These are phyloP conservation scores for Primulina eburnea DNA, from an alignment of 257 asterid genomes.

Conservation along the genomic window DNA sequence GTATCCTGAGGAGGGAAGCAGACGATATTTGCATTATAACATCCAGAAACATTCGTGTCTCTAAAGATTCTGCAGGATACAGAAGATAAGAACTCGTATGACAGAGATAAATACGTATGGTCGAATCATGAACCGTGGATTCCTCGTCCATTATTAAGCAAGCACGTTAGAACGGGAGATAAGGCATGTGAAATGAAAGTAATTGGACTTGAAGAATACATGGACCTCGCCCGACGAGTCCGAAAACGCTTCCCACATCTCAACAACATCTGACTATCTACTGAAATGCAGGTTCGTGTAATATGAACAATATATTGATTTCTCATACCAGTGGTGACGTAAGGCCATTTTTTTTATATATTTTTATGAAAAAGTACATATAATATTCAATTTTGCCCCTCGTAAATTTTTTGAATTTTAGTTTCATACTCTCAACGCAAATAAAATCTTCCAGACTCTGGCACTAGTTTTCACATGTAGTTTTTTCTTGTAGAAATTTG, in stretches of 20 bases:
- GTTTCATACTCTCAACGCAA: not conserved
- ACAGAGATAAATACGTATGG: constrained; percentile 77
- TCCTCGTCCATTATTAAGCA: constrained; percentile 79
- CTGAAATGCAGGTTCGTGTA: constrained; percentile 86
- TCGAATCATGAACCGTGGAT: constrained; percentile 78
- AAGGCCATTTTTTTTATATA: not conserved
- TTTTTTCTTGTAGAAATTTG: not conserved
- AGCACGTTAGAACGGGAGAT: constrained; percentile 95
- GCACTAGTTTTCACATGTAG: not conserved
- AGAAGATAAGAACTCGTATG: constrained; percentile 28
- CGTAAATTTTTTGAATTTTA: not conserved
- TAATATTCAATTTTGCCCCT: too few relatives aligned
- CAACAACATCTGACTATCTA: constrained; percentile 79
- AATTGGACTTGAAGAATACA: constrained; percentile 75
- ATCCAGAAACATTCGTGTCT: not conserved
- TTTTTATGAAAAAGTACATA: too few relatives aligned
- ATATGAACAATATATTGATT: not conserved
- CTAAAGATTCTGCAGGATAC: constrained; percentile 31
- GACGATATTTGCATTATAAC: not conserved
- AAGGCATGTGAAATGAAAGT: constrained; percentile 96
- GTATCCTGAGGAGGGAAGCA: not conserved
- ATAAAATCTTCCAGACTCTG: not conserved
- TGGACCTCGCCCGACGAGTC: constrained; percentile 66
- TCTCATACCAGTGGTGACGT: not conserved
- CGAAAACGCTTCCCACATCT: constrained; percentile 69